Evolutionary conservation across 2,329 filamentous ascomycete genomes (phyloP).

Genomic region (Pseudocercospora fijiensis): DNA sequence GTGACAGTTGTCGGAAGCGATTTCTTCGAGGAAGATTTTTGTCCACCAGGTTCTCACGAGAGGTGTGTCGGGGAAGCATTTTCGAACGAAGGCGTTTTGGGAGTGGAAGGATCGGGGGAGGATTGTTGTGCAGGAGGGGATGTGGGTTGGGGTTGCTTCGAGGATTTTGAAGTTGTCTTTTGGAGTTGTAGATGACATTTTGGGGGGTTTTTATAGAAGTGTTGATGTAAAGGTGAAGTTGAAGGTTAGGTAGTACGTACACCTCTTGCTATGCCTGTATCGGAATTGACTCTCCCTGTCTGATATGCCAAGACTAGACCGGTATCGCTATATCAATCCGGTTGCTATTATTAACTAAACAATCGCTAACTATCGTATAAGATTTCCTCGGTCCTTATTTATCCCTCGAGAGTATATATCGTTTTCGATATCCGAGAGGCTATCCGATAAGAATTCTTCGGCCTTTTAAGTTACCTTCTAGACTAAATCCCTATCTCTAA

Average conservation of each 20-base stretch:
- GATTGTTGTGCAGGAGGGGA: slow-evolving; percentile 30
- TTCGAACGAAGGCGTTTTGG: slow-evolving; percentile 27
- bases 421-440: too few relatives aligned
- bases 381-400: too few relatives aligned
- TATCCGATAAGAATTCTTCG: too few relatives aligned
- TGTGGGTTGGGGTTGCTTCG: slow-evolving; percentile 11
- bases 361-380: too few relatives aligned
- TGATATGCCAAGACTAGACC: too few relatives aligned
- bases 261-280: too few relatives aligned
- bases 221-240: neutral
- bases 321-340: too few relatives aligned
- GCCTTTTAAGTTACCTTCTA: too few relatives aligned
- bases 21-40: slow-evolving; percentile 24
- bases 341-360: too few relatives aligned
- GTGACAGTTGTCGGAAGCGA: slow-evolving; percentile 19
- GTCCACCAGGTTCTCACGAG: slow-evolving; percentile 27
- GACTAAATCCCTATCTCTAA: too few relatives aligned
- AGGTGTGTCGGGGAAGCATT: slow-evolving; percentile 29
- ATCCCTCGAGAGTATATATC: too few relatives aligned
- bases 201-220: neutral
- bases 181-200: neutral
- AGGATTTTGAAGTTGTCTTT: neutral
- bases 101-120: slow-evolving; percentile 33
- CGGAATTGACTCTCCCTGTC: too few relatives aligned
- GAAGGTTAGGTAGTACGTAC: neutral